Evolutionary conservation across 2,329 filamentous ascomycete species (phyloP), one percentile per base, ranked within the genome.

Genomic region (Fusarium sp.): DNA sequence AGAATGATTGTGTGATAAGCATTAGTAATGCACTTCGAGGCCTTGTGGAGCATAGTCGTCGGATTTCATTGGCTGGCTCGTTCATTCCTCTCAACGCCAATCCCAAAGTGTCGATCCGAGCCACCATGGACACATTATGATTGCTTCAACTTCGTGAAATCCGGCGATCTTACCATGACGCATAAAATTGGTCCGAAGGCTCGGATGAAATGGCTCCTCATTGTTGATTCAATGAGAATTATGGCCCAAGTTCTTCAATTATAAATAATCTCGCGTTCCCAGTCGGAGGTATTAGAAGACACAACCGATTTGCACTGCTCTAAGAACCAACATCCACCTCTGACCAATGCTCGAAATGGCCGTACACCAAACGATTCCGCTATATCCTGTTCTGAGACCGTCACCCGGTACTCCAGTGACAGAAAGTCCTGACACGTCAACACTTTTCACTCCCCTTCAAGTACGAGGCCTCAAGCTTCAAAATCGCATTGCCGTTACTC

Each of bases 281-380:
- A 10, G 5, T 31, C 10, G 5, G 28, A 31, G 22, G 28, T 31
- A 11, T 5, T 13, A 11, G 28, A 31, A 7, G 3, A 31, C 28
- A 31, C 28, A 31, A 4, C 28, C 10, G 7, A 9, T 6, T 15
- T 4, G 1, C 5, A 14, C 9, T 5, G 17, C 4, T 9, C n/a
- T 13, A 1, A 5, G 3, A 24, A 51, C 1, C 7, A 8, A 1
- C 6, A 38, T 10, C 20, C 11, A 11, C 14, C 28, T 10, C 5
- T 17, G 24, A 7, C 7, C 7, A 38, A 26, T 7, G 10, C 4
- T 2, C 1, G 24, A 18, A 5, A 58, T 58, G 55, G 5, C 24
- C 1, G 13, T 5, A 2, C 15, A 17, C 3, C 22, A 44, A 3
- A 7, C 9, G 1, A 2, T 7, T 7, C 4, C 2, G 3, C 3